Percentiles rank a stretch among this genome's conserved stretches.
Evolutionary conservation across 192 early-diverging fungal species (phyloP).

Genomic region (Gamsiella multidivaricata): DNA sequence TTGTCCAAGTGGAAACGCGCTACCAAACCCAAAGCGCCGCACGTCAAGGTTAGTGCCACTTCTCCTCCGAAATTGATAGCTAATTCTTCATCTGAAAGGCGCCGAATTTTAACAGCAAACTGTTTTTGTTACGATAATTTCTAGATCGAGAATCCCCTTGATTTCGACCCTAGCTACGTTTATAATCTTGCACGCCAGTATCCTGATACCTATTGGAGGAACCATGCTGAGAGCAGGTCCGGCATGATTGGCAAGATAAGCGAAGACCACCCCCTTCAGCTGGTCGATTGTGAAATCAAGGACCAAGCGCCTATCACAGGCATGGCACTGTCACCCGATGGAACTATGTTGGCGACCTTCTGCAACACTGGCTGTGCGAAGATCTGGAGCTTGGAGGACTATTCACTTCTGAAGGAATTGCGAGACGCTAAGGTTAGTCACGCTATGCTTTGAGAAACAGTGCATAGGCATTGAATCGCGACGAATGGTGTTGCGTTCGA

Average conservation of each 20-base stretch:
- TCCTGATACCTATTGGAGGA: slow-evolving; percentile 72
- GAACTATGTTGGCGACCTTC: slow-evolving; percentile 87
- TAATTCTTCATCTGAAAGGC: too few species aligned
- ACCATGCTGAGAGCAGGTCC: slow-evolving; percentile 61
- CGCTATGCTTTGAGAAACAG: background rate
- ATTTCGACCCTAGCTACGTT: slow-evolving; percentile 66
- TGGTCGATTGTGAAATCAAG: slow-evolving; percentile 70
- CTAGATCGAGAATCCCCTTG: slow-evolving; percentile 44
- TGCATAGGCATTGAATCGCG: too few species aligned
- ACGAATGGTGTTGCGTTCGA: too few species aligned
- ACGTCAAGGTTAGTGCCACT: slow-evolving; percentile 30
- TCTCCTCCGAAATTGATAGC: too few species aligned
- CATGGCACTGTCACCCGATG: slow-evolving; percentile 87
- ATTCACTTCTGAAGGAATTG: slow-evolving; percentile 73
- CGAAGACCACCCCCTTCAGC: slow-evolving; percentile 73
- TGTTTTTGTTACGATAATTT: background rate
- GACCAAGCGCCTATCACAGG: slow-evolving; percentile 88
- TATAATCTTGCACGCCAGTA: slow-evolving; percentile 63
- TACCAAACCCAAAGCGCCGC: slow-evolving; percentile 25
- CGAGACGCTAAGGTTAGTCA: slow-evolving; percentile 67
- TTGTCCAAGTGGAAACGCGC: slow-evolving; percentile 37
- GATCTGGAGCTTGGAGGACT: slow-evolving; percentile 87
- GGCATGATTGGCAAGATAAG: slow-evolving; percentile 76
- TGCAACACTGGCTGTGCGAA: slow-evolving; percentile 79
- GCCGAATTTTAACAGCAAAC: background rate